These are phyloP conservation scores for Gossypioides kirkii DNA, from an alignment of 345 rosid species.

Conservation along the genomic window DNA sequence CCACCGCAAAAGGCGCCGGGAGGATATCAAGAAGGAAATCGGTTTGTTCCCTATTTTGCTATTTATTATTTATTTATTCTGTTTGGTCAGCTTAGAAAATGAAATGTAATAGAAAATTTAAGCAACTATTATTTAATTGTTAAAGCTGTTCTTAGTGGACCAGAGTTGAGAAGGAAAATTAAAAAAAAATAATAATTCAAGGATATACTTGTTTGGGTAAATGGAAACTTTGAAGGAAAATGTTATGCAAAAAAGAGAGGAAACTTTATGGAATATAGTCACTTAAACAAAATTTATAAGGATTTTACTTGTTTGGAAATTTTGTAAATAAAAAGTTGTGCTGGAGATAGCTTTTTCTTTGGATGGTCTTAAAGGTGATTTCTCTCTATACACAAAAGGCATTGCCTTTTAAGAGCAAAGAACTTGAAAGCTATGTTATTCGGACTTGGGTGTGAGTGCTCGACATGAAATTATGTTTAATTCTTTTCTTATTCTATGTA, in stretches of 20 bases:
- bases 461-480: no score
- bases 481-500: no score
- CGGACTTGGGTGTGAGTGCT: no score
- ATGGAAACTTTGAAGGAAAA: not conserved
- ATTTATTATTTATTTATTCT: not conserved
- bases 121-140: not conserved
- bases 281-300: no score
- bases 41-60: constrained; percentile 27
- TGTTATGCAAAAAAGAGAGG: not conserved
- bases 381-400: no score
- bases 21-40: constrained; percentile 61
- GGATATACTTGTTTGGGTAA: not conserved
- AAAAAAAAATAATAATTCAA: not conserved
- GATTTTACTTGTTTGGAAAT: not conserved
- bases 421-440: no score
- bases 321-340: not conserved
- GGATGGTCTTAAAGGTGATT: no score
- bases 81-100: not conserved
- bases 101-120: not conserved
- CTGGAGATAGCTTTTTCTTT: not conserved
- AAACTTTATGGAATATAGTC: not conserved
- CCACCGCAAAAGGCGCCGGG: constrained; percentile 86
- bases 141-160: not conserved
- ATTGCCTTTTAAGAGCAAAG: no score
- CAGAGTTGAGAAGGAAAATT: not conserved